Percentiles rank a stretch among this genome's conserved stretches.
Evolutionary conservation across 1,139 yeast genomes (phyloP).

Genomic region (Citeromyces siamensis): DNA sequence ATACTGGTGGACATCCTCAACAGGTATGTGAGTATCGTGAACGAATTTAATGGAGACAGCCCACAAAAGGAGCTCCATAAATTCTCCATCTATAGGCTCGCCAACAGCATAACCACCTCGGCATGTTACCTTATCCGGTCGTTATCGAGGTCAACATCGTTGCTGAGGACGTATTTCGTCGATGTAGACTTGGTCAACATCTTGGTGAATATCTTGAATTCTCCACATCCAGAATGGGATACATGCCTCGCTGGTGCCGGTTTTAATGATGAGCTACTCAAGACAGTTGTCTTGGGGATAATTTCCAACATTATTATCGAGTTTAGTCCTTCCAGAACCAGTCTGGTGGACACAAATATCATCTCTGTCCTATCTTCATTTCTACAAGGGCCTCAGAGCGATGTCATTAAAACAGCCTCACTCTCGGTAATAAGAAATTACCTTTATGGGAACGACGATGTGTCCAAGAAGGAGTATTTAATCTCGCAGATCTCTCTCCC

Average conservation of each 20-base stretch:
- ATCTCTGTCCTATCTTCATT: conserved; percentile 32
- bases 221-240: conserved; percentile 16
- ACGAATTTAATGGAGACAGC: conserved; percentile 7
- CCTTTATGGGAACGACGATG: conserved; percentile 29
- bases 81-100: conserved; percentile 19
- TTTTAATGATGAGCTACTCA: conserved; percentile 27
- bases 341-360: conserved; percentile 41
- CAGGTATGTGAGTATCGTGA: conserved; percentile 14
- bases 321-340: conserved; percentile 59
- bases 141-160: conserved; percentile 60
- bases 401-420: conserved; percentile 29
- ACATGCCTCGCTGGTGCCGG: conserved; percentile 10
- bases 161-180: conserved; percentile 57
- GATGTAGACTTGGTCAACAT: conserved; percentile 40
- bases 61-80: conserved; percentile 5
- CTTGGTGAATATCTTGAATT: conserved; percentile 26
- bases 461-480: conserved; percentile 14
- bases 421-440: conserved; percentile 46
- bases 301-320: conserved; percentile 72
- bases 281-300: conserved; percentile 52
- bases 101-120: conserved; percentile 19
- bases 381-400: conserved; percentile 20
- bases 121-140: conserved; percentile 55
- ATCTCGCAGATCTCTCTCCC: conserved; percentile 37
- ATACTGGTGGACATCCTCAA: conserved; percentile 17